A percentile compares a stretch with the other conserved stretches of the same genome.
Conservation (phyloP, 805 yeast genomes). For the Barnettozyma siamensis region DNA sequence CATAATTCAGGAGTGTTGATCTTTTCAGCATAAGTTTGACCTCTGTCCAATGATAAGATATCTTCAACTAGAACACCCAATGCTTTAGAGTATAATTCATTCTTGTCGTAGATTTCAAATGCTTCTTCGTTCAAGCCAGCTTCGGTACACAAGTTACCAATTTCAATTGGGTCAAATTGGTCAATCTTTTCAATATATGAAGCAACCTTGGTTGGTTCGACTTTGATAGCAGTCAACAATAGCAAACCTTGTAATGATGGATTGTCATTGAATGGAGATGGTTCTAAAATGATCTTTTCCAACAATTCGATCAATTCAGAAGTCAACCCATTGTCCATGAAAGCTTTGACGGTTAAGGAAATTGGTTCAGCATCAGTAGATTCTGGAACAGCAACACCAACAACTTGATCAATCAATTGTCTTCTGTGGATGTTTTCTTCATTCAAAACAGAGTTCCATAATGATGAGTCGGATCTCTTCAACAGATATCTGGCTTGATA, state of each 20-base stretch:
- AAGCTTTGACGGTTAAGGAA: slow-evolving; percentile 88
- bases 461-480: slow-evolving; percentile 73
- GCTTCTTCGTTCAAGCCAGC: slow-evolving; percentile 91
- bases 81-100: slow-evolving; percentile 72
- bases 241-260: slow-evolving; percentile 91
- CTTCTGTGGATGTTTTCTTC: slow-evolving; percentile 82
- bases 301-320: slow-evolving; percentile 88
- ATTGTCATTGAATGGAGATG: slow-evolving; percentile 94
- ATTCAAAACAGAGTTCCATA: slow-evolving; percentile 77
- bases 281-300: slow-evolving; percentile 94
- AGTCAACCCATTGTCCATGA: slow-evolving; percentile 93
- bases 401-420: slow-evolving; percentile 87
- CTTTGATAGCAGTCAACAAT: slow-evolving; percentile 91
- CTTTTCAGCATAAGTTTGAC: slow-evolving; percentile 87
- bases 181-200: slow-evolving; percentile 85
- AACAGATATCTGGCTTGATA: slow-evolving; percentile 97
- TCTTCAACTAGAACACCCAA: slow-evolving; percentile 89
- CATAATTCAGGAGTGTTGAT: slow-evolving; percentile 81
- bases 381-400: slow-evolving; percentile 95
- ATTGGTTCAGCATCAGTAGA: slow-evolving; percentile 89
- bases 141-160: slow-evolving; percentile 87
- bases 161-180: slow-evolving; percentile 87
- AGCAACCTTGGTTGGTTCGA: slow-evolving; percentile 80
- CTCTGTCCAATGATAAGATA: slow-evolving; percentile 90
- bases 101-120: slow-evolving; percentile 82